Conservation (phyloP, 495 filamentous ascomycete genomes). For the Neurospora sp. region DNA sequence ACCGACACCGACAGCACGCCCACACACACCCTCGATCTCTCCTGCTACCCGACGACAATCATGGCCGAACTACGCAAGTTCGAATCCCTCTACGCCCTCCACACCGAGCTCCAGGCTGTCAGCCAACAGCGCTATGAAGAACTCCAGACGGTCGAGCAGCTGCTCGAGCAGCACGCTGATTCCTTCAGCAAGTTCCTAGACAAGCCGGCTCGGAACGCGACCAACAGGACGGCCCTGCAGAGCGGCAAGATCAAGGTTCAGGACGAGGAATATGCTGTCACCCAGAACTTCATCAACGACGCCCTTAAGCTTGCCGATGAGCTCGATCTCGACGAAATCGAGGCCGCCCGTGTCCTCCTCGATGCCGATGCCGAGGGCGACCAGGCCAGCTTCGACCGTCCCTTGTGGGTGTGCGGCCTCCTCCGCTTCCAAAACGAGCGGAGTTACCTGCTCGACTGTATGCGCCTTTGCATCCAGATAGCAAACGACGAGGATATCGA, state of each 20-base stretch:
- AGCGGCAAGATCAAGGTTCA: conserved; percentile 57
- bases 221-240: conserved; percentile 44
- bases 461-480: conserved; percentile 63
- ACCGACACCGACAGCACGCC: not conserved
- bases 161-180: conserved; percentile 57
- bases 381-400: conserved; percentile 51
- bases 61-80: conserved; percentile 60
- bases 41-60: conserved; percentile 16
- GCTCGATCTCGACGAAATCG: conserved; percentile 78
- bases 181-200: conserved; percentile 71
- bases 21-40: not conserved
- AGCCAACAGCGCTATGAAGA: conserved; percentile 49
- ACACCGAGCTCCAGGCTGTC: conserved; percentile 64
- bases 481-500: conserved; percentile 43
- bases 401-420: conserved; percentile 60
- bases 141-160: conserved; percentile 50
- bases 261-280: conserved; percentile 68
- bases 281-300: conserved; percentile 74
- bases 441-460: conserved; percentile 66
- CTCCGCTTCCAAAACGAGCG: conserved; percentile 78
- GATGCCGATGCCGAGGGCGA: conserved; percentile 56
- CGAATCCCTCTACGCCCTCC: conserved; percentile 61
- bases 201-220: conserved; percentile 58
- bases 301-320: conserved; percentile 72
- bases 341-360: conserved; percentile 65